Conservation (phyloP, 2,329 filamentous ascomycete genomes). For the Diaporthe nobilis region DNA sequence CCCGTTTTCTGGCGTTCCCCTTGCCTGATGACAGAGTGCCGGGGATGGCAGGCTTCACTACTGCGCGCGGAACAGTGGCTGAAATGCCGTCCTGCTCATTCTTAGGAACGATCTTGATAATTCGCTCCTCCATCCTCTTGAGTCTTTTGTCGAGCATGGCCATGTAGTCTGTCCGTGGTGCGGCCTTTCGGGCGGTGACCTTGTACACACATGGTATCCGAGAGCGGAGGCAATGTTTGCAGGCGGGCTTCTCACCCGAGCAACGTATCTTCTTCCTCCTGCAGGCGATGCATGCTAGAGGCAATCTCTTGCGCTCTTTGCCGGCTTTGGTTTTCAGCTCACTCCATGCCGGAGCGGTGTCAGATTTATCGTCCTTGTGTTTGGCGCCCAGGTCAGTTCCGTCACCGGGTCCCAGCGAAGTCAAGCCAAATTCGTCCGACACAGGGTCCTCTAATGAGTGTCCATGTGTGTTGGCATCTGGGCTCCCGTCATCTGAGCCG, state of each 20-base stretch:
- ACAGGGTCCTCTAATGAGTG: conserved; percentile 66
- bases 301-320: conserved; percentile 93
- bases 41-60: conserved; percentile 84
- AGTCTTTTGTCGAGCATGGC: conserved; percentile 96
- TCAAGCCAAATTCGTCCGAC: conserved; percentile 72
- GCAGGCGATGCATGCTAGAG: conserved; percentile 95
- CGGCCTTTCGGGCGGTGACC: conserved; percentile 92
- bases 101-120: conserved; percentile 95
- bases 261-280: conserved; percentile 98
- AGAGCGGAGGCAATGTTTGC: conserved; percentile 94
- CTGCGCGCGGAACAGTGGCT: conserved; percentile 79
- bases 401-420: conserved; percentile 61
- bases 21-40: conserved; percentile 66
- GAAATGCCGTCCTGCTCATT: conserved; percentile 78
- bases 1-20: conserved; percentile 80
- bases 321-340: conserved; percentile 92
- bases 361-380: conserved; percentile 70
- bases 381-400: conserved; percentile 68
- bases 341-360: conserved; percentile 78
- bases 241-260: conserved; percentile 96
- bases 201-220: conserved; percentile 98
- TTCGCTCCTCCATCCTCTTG: conserved; percentile 97
- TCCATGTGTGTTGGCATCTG: conserved; percentile 58
- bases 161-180: conserved; percentile 98
- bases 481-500: conserved; percentile 61